Evolutionary conservation across 2,329 filamentous ascomycete genomes (phyloP).

Genomic region (Aspergillus felis): DNA sequence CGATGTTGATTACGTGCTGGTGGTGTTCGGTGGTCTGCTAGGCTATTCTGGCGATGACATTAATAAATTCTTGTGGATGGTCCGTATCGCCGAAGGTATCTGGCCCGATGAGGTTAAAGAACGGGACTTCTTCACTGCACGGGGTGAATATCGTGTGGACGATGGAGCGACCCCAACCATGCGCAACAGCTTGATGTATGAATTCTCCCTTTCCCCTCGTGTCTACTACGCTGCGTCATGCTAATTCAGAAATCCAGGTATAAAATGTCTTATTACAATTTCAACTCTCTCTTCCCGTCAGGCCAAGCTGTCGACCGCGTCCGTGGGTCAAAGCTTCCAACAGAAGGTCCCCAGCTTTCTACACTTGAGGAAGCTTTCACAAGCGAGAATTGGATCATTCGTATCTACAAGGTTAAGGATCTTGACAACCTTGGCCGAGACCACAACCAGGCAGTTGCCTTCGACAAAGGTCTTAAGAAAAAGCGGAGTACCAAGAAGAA

Average conservation of each 20-base stretch:
- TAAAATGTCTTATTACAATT: slow-evolving; percentile 99
- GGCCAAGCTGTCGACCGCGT: slow-evolving; percentile 91
- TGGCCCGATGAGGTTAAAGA: slow-evolving; percentile 99
- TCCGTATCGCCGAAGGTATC: slow-evolving; percentile 96
- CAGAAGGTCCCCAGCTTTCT: slow-evolving; percentile 77
- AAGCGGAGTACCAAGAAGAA: slow-evolving; percentile 45
- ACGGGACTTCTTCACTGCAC: slow-evolving; percentile 87
- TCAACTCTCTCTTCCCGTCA: slow-evolving; percentile 80
- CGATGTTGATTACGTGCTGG: slow-evolving; percentile 96
- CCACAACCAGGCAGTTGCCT: slow-evolving; percentile 60
- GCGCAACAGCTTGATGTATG: slow-evolving; percentile 99
- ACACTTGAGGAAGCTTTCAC: slow-evolving; percentile 96
- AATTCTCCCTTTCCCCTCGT: slow-evolving; percentile 10
- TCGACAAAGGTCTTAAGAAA: slow-evolving; percentile 52
- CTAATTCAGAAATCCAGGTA: slow-evolving; percentile 61
- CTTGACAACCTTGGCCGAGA: slow-evolving; percentile 93
- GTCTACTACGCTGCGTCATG: not conserved
- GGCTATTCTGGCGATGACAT: slow-evolving; percentile 98
- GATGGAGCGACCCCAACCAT: slow-evolving; percentile 91
- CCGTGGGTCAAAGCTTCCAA: slow-evolving; percentile 74
- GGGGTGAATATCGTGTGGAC: slow-evolving; percentile 94
- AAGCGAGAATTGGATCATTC: slow-evolving; percentile 99
- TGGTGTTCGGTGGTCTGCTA: slow-evolving; percentile 92
- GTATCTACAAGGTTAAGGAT: slow-evolving; percentile 99
- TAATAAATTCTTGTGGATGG: slow-evolving; percentile 99